Evolutionary conservation across 495 filamentous ascomycete species (phyloP).

Genomic region (Hypoxylon crocopeplum): DNA sequence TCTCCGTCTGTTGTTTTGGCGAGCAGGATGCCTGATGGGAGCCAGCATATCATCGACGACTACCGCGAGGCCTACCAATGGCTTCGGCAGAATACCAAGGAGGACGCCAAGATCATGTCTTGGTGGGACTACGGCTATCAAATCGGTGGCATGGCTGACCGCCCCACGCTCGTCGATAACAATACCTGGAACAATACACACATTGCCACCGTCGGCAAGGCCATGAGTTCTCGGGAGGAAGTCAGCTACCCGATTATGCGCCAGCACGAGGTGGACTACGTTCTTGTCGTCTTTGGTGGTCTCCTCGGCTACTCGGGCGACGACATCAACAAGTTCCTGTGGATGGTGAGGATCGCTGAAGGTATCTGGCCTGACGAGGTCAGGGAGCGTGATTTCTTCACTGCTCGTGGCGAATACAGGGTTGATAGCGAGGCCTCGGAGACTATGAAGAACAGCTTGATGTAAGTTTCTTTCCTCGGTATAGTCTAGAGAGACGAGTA

Average conservation of each 20-base stretch:
- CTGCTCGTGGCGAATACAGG: slow-evolving; percentile 90
- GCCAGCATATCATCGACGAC: slow-evolving; percentile 98
- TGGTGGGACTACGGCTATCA: slow-evolving; percentile 99
- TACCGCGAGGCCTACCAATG: slow-evolving; percentile 99
- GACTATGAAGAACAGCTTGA: slow-evolving; percentile 98
- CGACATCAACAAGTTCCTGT: slow-evolving; percentile 99
- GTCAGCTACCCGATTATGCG: slow-evolving; percentile 98
- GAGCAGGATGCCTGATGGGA: slow-evolving; percentile 89
- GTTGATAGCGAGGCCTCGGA: slow-evolving; percentile 95
- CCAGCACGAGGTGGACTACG: slow-evolving; percentile 98
- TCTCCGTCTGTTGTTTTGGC: slow-evolving; percentile 97
- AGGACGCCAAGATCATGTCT: slow-evolving; percentile 98
- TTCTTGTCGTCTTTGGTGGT: slow-evolving; percentile 95
- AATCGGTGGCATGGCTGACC: slow-evolving; percentile 99
- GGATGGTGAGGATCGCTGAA: slow-evolving; percentile 99
- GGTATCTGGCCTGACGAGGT: slow-evolving; percentile 99
- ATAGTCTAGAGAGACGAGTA: background rate
- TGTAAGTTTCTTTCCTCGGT: slow-evolving; percentile 68
- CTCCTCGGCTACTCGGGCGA: slow-evolving; percentile 98
- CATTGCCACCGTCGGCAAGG: slow-evolving; percentile 98
- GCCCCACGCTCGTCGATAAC: slow-evolving; percentile 97
- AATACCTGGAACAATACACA: slow-evolving; percentile 99
- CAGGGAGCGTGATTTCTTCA: slow-evolving; percentile 97
- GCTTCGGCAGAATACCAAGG: slow-evolving; percentile 94
- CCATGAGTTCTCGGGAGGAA: slow-evolving; percentile 97